A percentile compares a stretch with the other conserved stretches of the same genome.
These are phyloP conservation scores for Beauveria medogensis DNA, from an alignment of 2,329 filamentous ascomycete species.

Conservation along the genomic window DNA sequence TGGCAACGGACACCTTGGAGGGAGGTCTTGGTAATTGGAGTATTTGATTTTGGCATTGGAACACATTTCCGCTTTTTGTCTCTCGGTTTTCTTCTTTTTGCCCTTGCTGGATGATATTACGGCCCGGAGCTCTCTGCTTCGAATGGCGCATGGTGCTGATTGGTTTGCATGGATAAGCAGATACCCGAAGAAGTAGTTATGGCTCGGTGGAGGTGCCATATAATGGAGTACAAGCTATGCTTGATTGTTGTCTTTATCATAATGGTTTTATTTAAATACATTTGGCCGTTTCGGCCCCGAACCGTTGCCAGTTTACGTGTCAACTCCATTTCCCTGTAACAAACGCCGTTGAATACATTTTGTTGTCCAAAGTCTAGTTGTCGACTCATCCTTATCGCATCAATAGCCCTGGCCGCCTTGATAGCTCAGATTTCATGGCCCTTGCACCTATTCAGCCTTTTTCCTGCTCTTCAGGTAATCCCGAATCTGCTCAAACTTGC, in stretches of 20 bases:
- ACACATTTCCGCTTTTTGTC: background rate
- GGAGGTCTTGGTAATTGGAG: constrained; percentile 9
- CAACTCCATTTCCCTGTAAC: background rate
- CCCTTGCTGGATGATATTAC: background rate
- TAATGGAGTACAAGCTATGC: constrained; percentile 2
- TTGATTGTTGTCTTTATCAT: constrained; percentile 6
- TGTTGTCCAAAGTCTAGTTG: background rate
- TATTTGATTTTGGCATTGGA: constrained; percentile 11
- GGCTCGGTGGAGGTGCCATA: background rate
- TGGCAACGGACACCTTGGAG: background rate
- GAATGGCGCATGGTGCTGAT: background rate
- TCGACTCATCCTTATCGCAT: background rate
- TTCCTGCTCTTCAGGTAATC: constrained; percentile 66
- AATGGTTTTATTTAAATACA: constrained; percentile 7
- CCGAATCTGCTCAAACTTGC: constrained; percentile 78
- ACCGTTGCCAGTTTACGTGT: background rate
- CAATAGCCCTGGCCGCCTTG: no score
- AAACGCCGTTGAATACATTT: background rate
- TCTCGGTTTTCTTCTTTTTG: background rate
- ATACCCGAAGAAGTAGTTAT: background rate
- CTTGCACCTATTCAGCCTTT: constrained; percentile 30
- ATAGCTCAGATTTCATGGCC: no score
- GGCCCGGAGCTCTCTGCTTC: background rate
- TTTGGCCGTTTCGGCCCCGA: background rate
- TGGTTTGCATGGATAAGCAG: constrained; percentile 7